Base-by-base conservation (phyloP, 257 asterid genomes). In the Ligustrum vulgare region DNA sequence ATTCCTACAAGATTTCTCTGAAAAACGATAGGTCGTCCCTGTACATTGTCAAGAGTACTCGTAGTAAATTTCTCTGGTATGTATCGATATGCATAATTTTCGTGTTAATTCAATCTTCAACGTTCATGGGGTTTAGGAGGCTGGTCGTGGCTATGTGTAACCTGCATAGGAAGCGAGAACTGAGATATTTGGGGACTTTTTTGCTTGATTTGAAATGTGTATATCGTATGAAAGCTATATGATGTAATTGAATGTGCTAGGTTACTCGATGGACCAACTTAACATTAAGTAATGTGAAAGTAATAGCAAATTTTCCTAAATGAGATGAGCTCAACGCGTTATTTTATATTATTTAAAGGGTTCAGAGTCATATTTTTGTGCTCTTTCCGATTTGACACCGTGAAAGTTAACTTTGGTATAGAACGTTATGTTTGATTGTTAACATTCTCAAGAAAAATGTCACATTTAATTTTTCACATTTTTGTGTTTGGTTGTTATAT, bases 1-100 rank as follows among this genome's bases (percentile, higher is more conserved):
- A 91, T 93, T 51, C 98, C 97, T 0, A 75, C 96, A 12, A 86
- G 99, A 65, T 93, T 91, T 82, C 91, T 88, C 67, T 82, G 87
- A 89, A 69, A 72, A 39, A 58, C 64, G 75, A 33, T 58, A 74
- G 36, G 45, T 71, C 20, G 56, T 56, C 22, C 31, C 10, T 86
- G 91, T 88, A 84, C 72, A 81, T 75, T 71, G 69, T 72, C 43
- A 2, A 34, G 66, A 64, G 75, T 71, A 75, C 22, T 34, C 72
- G 22, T 43, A 74, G 72, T 35, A 33, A 56, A 15, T 49, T 66
- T 13, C 78, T 75, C 34, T 71, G 39, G 67, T 67, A 72, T 69
- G 84, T 72, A 80, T 72, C 67, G 15, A 67, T 15, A 25, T 45
- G 67, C 70, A 31, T 33, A 31, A 58, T 62, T 74, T 77, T 41